phyloP scores from a whole-genome alignment of 2,329 filamentous ascomycete species.

The Aspergillus intermedius region DNA sequence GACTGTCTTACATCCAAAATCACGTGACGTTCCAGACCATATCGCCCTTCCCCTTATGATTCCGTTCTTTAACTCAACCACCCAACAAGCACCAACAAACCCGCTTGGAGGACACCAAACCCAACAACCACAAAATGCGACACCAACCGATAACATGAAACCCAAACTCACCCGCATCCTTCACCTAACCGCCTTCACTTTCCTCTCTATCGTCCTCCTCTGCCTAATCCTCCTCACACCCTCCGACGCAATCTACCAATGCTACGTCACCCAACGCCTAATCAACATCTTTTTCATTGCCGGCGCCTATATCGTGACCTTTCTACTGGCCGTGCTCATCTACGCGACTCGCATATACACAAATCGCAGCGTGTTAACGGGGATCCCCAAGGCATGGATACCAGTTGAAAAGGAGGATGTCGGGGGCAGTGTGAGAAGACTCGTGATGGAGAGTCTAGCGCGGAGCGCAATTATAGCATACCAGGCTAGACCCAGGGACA shows the following conservation, averaged over 20 bases:
- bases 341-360: slow-evolving; percentile 83
- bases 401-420: slow-evolving; percentile 83
- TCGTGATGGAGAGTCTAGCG: slow-evolving; percentile 66
- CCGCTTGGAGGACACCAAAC: neutral
- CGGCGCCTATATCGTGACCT: slow-evolving; percentile 67
- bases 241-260: slow-evolving; percentile 72
- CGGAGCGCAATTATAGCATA: slow-evolving; percentile 77
- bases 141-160: slow-evolving; percentile 21
- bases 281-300: slow-evolving; percentile 80
- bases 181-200: slow-evolving; percentile 70
- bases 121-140: slow-evolving; percentile 13
- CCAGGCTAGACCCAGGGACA: slow-evolving; percentile 64
- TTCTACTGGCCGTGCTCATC: slow-evolving; percentile 64
- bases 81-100: neutral
- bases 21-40: slow-evolving; percentile 2
- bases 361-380: slow-evolving; percentile 68
- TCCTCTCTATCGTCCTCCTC: slow-evolving; percentile 67
- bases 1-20: neutral
- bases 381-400: slow-evolving; percentile 80
- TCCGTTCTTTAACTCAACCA: neutral
- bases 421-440: slow-evolving; percentile 62
- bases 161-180: slow-evolving; percentile 63
- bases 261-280: slow-evolving; percentile 57
- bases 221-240: slow-evolving; percentile 73
- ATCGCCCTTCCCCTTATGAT: too few relatives aligned